Conservation (phyloP, 768 basidiomycete species). For the Coprinopsis strossmayeri region DNA sequence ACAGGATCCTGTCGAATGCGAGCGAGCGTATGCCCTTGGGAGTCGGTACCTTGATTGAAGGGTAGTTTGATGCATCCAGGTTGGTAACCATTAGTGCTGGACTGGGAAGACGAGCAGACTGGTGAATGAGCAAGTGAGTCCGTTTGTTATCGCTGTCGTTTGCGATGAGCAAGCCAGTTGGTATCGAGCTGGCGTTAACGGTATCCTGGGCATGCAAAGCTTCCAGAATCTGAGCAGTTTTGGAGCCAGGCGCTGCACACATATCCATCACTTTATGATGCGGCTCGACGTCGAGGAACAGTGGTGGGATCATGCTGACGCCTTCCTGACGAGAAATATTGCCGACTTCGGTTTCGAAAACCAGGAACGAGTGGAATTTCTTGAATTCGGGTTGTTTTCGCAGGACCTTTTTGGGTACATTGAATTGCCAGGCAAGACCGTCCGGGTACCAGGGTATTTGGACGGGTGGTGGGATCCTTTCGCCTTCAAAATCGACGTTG, state of each 20-base stretch:
- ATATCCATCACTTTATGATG: slow-evolving; percentile 92
- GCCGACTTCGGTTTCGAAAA: slow-evolving; percentile 97
- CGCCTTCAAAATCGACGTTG: slow-evolving; percentile 69
- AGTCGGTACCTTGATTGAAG: slow-evolving; percentile 49
- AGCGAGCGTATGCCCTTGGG: slow-evolving; percentile 39
- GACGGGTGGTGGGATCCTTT: slow-evolving; percentile 68
- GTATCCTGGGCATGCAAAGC: slow-evolving; percentile 81
- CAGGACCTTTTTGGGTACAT: slow-evolving; percentile 82
- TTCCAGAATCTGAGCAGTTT: slow-evolving; percentile 97
- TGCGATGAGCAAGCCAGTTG: slow-evolving; percentile 84
- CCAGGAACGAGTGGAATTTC: slow-evolving; percentile 92
- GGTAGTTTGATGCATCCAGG: slow-evolving; percentile 86
- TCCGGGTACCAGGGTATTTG: slow-evolving; percentile 94
- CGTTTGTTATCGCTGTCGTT: slow-evolving; percentile 95
- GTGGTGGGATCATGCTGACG: slow-evolving; percentile 98
- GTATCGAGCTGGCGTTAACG: slow-evolving; percentile 54
- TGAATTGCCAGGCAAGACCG: slow-evolving; percentile 94
- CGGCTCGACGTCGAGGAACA: slow-evolving; percentile 90
- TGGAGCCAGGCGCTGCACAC: slow-evolving; percentile 98
- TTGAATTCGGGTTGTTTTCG: slow-evolving; percentile 88
- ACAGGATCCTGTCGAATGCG: slow-evolving; percentile 88
- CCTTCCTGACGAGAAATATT: slow-evolving; percentile 96
- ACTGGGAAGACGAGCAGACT: slow-evolving; percentile 88
- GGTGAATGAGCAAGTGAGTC: slow-evolving; percentile 94
- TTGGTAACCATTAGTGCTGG: slow-evolving; percentile 95